phyloP scores from a whole-genome alignment of 352 stramenopile species.

The Phytophthora ramorum region DNA sequence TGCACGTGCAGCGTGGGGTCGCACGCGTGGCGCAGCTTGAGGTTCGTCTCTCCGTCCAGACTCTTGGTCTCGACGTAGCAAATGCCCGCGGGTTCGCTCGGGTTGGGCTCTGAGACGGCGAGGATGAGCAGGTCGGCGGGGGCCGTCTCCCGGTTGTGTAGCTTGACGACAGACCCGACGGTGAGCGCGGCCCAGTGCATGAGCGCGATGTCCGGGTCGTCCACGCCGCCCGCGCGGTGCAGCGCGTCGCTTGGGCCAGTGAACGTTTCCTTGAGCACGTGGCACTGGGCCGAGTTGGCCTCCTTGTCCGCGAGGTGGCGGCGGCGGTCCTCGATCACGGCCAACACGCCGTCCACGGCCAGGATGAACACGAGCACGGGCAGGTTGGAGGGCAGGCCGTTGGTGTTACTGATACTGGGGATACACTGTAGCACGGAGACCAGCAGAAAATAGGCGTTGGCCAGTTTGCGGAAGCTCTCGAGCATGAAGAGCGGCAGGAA shows the following conservation, averaged over 20 bases:
- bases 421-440: conserved; percentile 89
- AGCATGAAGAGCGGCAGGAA: conserved; percentile 92
- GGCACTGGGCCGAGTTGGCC: conserved; percentile 80
- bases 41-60: conserved; percentile 91
- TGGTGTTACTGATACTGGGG: conserved; percentile 85
- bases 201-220: conserved; percentile 56
- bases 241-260: conserved; percentile 43
- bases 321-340: conserved; percentile 85
- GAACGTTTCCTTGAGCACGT: conserved; percentile 62
- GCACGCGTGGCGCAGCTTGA: conserved; percentile 86
- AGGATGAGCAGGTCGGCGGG: conserved; percentile 90
- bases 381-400: conserved; percentile 79
- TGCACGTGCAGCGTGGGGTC: conserved; percentile 61
- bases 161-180: conserved; percentile 86
- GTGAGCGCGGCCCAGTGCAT: conserved; percentile 80
- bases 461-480: conserved; percentile 87
- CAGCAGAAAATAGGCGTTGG: conserved; percentile 94
- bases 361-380: conserved; percentile 91
- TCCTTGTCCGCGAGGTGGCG: conserved; percentile 82
- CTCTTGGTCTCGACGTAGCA: conserved; percentile 91
- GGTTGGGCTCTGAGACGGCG: conserved; percentile 70
- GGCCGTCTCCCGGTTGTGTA: conserved; percentile 79
- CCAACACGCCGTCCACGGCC: conserved; percentile 85
- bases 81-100: conserved; percentile 67
- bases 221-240: conserved; percentile 21